Conservation (phyloP, 2,329 filamentous ascomycete species). For the Fusarium globosum region DNA sequence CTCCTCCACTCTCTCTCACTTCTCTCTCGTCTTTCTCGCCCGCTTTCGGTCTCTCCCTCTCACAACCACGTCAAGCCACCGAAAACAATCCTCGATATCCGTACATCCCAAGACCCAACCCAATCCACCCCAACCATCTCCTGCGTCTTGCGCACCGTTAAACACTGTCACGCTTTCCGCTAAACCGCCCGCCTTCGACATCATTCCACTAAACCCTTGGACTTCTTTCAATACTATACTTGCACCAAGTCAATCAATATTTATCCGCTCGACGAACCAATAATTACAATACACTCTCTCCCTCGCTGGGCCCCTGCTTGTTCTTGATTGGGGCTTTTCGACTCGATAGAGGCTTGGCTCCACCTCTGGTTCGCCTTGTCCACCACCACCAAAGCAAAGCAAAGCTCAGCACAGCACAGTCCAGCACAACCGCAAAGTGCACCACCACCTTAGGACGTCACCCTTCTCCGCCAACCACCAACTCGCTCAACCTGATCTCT, state of each 20-base stretch:
- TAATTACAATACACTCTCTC: constrained; percentile 9
- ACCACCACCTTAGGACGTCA: constrained; percentile 31
- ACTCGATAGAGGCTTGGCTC: constrained; percentile 36
- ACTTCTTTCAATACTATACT: neutral
- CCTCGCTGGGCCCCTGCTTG: constrained; percentile 8
- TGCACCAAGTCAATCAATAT: neutral
- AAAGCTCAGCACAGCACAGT: constrained; percentile 9
- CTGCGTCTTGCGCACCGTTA: constrained; percentile 21
- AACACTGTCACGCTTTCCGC: constrained; percentile 15
- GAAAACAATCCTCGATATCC: constrained; percentile 31
- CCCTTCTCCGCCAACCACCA: constrained; percentile 23
- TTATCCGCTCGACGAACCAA: constrained; percentile 19
- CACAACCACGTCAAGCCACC: constrained; percentile 37
- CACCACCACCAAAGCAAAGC: constrained; percentile 14
- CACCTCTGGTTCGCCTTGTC: constrained; percentile 33
- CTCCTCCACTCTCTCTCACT: neutral
- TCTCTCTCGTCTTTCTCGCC: constrained; percentile 11
- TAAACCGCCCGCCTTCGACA: constrained; percentile 22
- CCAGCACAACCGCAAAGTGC: constrained; percentile 1
- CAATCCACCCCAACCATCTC: constrained; percentile 5
- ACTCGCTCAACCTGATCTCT: constrained; percentile 10
- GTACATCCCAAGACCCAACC: neutral
- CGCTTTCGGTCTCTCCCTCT: constrained; percentile 38
- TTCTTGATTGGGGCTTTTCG: constrained; percentile 22
- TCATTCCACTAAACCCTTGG: constrained; percentile 4